phyloP scores from a whole-genome alignment of 139 green algal genomes.

The Spirogloea muscicola region DNA sequence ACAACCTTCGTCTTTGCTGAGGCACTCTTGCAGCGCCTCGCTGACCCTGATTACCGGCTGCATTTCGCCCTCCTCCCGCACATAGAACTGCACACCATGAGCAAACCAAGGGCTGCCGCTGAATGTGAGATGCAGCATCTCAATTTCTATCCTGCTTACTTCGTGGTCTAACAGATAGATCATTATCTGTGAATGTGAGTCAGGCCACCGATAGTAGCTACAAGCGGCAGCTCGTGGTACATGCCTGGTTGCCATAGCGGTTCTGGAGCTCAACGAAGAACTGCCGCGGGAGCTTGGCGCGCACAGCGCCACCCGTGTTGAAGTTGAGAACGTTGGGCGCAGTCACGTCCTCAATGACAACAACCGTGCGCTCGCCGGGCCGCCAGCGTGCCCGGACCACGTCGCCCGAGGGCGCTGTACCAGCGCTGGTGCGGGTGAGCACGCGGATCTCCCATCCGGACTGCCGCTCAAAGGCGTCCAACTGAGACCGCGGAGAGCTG shows the following conservation, averaged over 20 bases:
- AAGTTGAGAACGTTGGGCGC: slow-evolving; percentile 48
- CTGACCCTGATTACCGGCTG: neutral
- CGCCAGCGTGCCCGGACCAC: slow-evolving; percentile 16
- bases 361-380: slow-evolving; percentile 44
- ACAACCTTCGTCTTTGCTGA: slow-evolving; percentile 33
- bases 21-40: slow-evolving; percentile 16
- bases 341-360: slow-evolving; percentile 46
- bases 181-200: too few species aligned
- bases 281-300: slow-evolving; percentile 42
- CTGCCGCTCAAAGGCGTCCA: too few species aligned
- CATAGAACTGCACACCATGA: slow-evolving; percentile 49
- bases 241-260: slow-evolving; percentile 31
- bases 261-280: slow-evolving; percentile 49
- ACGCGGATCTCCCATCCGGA: too few species aligned
- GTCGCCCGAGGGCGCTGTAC: neutral
- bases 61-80: slow-evolving; percentile 31
- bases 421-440: neutral
- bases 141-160: too few species aligned
- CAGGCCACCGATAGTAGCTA: too few species aligned
- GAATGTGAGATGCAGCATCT: too few species aligned
- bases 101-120: too few species aligned
- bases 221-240: too few species aligned
- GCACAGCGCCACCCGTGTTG: slow-evolving; percentile 34
- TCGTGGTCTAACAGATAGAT: too few species aligned
- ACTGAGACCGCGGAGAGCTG: too few species aligned